Conservation (phyloP, 805 yeast species). For the Candida suzukii region DNA sequence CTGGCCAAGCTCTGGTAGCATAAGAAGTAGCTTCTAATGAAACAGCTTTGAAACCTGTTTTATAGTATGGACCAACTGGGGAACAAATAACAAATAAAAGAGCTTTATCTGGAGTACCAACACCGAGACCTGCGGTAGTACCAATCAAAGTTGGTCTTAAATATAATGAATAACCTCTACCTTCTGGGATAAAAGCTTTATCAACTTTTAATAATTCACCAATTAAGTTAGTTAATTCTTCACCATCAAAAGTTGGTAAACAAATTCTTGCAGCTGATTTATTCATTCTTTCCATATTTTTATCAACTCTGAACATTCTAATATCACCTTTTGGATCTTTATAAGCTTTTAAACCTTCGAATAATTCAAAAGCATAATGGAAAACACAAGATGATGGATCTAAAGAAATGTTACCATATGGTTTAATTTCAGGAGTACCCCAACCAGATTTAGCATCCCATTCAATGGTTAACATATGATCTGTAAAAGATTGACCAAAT, state of each 20-base stretch:
- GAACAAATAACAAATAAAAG: constrained; percentile 81
- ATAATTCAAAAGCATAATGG: constrained; percentile 92
- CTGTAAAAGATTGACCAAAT: constrained; percentile 74
- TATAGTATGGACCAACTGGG: constrained; percentile 95
- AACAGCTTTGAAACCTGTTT: constrained; percentile 95
- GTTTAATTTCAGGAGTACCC: constrained; percentile 83
- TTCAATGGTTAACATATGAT: constrained; percentile 82
- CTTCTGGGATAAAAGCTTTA: constrained; percentile 71
- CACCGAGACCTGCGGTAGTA: constrained; percentile 85
- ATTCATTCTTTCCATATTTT: constrained; percentile 89
- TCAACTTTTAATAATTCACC: constrained; percentile 73
- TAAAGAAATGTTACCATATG: constrained; percentile 66
- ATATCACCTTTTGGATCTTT: constrained; percentile 53
- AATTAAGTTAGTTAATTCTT: constrained; percentile 67
- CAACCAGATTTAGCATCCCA: constrained; percentile 79
- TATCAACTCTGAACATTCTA: constrained; percentile 85
- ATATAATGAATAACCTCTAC: constrained; percentile 86
- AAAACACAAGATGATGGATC: constrained; percentile 90
- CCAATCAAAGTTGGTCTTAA: constrained; percentile 95
- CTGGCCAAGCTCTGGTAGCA: constrained; percentile 99
- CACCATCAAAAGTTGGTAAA: constrained; percentile 78
- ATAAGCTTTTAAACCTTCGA: constrained; percentile 96
- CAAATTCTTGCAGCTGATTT: constrained; percentile 83
- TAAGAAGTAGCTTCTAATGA: constrained; percentile 90
- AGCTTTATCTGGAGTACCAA: constrained; percentile 74